These are phyloP conservation scores for Leptoxyphium fumago DNA, from an alignment of 2,329 filamentous ascomycete species.

Conservation along the genomic window DNA sequence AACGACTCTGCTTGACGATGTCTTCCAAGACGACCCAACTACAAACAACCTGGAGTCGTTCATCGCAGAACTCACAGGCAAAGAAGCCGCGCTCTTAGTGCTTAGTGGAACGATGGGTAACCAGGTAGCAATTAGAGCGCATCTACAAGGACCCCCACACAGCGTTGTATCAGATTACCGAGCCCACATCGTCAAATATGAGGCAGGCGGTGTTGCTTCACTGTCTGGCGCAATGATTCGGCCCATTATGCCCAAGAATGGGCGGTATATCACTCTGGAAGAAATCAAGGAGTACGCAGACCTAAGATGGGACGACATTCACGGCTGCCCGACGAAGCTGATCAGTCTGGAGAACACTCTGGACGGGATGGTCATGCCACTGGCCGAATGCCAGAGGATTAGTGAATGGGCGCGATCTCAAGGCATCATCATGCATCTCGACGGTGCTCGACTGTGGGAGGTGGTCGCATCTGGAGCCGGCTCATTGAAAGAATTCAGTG, in stretches of 20 bases:
- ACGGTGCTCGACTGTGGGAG: slow-evolving; percentile 73
- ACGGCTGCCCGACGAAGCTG: slow-evolving; percentile 64
- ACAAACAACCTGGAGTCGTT: slow-evolving; percentile 63
- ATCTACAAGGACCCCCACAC: slow-evolving; percentile 67
- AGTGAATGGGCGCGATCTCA: slow-evolving; percentile 49
- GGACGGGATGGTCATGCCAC: slow-evolving; percentile 62
- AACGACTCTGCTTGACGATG: slow-evolving; percentile 69
- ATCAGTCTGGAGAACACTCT: slow-evolving; percentile 81
- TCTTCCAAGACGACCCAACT: slow-evolving; percentile 64
- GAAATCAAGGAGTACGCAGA: slow-evolving; percentile 55
- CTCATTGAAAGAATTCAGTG: slow-evolving; percentile 50
- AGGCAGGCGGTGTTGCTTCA: slow-evolving; percentile 53
- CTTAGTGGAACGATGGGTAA: slow-evolving; percentile 92
- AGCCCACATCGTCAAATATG: slow-evolving; percentile 60
- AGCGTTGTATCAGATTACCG: slow-evolving; percentile 65
- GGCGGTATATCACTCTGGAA: slow-evolving; percentile 57
- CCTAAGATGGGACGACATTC: slow-evolving; percentile 54
- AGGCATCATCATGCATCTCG: slow-evolving; percentile 56
- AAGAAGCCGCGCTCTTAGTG: slow-evolving; percentile 66
- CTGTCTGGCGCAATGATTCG: slow-evolving; percentile 58
- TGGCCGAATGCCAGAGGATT: slow-evolving; percentile 56
- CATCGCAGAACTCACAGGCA: slow-evolving; percentile 57
- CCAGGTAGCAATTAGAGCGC: slow-evolving; percentile 65
- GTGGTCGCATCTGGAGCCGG: slow-evolving; percentile 58
- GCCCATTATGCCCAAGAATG: slow-evolving; percentile 54